Base-by-base conservation (phyloP, 2,329 filamentous ascomycete species). In the Zymoseptoria brevis region DNA sequence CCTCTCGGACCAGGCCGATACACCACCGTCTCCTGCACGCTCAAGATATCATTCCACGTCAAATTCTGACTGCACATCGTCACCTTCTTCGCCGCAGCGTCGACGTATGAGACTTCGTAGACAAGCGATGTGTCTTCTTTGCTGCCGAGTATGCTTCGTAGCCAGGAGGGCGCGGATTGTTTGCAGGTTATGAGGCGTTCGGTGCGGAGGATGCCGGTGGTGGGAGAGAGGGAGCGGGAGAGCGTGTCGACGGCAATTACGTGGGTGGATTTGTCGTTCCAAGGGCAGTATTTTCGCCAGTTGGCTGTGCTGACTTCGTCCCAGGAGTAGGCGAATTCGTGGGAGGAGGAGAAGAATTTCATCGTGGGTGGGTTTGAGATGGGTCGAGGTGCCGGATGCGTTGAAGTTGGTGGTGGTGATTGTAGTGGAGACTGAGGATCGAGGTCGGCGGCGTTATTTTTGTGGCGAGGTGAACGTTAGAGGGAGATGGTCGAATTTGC, bases 221-320 rank as follows among this genome's bases (percentile, higher is more conserved):
- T 68, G 6, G 83, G 75, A 69, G 89, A 85, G 48, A 89, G 78
- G 8, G 74, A 74, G 64, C 94, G 89, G 56, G 86, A 87, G 69
- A 99, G 77, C 13, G 93, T 97, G 78, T 99, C 94, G 71, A 97
- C 94, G 66, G 90, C 92, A 66, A 95, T 86, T 66, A 99, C 94
- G 76, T 99, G 94, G 49, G 91, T 90, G n/a, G 89, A 92, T 78
- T 96, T 94, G 75, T 96, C 89, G 80, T 99, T 99, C 68, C 94
- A 97, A 19, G 93, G 93, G 71, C 90, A 95, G 78, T 99, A 99
- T 76, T 99, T 99, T 68, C 87, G 88, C 94, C 94, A 99, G 82
- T 99, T 99, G 73, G 89, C 91, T 13, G 90, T 91, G 24, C 91
- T 96, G 41, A 99, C 94, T 76, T 97, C 93, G 72, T 96, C 90